Evolutionary conservation across 176 grass and related monocot genomes (phyloP).

Genomic region (Bonia amplexicaulis): DNA sequence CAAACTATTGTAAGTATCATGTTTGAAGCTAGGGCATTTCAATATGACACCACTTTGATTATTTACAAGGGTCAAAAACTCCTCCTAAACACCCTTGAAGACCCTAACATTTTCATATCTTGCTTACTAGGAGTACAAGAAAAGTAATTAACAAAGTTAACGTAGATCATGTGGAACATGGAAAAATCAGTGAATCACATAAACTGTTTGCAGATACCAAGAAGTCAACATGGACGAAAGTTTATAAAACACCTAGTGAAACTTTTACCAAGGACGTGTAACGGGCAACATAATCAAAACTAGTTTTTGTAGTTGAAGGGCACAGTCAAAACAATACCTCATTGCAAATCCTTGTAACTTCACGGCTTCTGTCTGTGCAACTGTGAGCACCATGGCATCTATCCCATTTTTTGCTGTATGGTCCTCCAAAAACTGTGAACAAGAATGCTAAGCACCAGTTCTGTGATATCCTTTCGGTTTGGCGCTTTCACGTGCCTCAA

Average conservation of each 20-base stretch:
- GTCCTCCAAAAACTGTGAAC: background rate
- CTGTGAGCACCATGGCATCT: background rate
- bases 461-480: background rate
- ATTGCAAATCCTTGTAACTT: background rate
- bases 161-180: background rate
- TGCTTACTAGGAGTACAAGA: background rate
- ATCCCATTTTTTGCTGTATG: background rate
- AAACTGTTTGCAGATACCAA: background rate
- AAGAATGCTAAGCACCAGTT: background rate
- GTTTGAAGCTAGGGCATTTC: background rate
- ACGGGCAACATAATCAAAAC: background rate
- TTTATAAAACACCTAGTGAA: background rate
- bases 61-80: background rate
- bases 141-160: background rate
- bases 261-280: background rate
- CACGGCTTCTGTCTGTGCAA: background rate
- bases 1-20: background rate
- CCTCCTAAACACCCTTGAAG: background rate
- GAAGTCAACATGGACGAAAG: background rate
- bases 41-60: background rate
- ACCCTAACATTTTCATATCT: background rate
- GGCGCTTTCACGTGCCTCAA: background rate
- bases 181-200: background rate
- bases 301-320: background rate
- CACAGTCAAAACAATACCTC: slow-evolving; percentile 14